Percentiles rank a stretch among this genome's conserved stretches.
These are phyloP conservation scores for Henckelia pumila DNA, from an alignment of 257 asterid genomes.

Conservation along the genomic window DNA sequence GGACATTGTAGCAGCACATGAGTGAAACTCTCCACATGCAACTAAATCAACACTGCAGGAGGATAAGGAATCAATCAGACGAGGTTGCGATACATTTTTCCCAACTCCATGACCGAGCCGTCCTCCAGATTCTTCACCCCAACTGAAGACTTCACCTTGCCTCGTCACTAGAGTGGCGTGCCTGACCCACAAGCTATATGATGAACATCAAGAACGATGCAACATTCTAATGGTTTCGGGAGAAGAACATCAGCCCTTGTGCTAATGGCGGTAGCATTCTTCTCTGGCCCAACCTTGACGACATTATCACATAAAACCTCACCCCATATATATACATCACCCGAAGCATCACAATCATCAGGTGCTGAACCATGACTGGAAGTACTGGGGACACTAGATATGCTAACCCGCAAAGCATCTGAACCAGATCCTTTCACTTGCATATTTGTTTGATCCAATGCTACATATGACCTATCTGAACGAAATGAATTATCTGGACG, in stretches of 20 bases:
- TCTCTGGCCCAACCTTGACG: constrained; percentile 77
- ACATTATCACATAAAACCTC: constrained; percentile 79
- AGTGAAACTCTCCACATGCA: constrained; percentile 33
- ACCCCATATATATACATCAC: constrained; percentile 95
- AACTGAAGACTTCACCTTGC: constrained; percentile 34
- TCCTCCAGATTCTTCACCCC: constrained; percentile 37
- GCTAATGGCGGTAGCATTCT: constrained; percentile 57
- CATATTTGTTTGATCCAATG: constrained; percentile 75
- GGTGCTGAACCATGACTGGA: constrained; percentile 96
- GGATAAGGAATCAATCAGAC: constrained; percentile 6
- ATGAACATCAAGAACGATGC: constrained; percentile 79
- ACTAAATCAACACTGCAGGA: constrained; percentile 10
- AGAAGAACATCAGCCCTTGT: constrained; percentile 72
- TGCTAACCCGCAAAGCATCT: constrained; percentile 88
- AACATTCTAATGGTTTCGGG: constrained; percentile 74
- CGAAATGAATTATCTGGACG: constrained; percentile 42
- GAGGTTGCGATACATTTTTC: constrained; percentile 25
- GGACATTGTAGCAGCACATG: constrained; percentile 31
- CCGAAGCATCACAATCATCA: constrained; percentile 88
- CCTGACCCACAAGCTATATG: constrained; percentile 85
- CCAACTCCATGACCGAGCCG: constrained; percentile 31
- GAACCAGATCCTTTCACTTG: constrained; percentile 80
- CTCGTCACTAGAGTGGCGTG: constrained; percentile 27
- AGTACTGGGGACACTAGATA: constrained; percentile 94
- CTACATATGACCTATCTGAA: constrained; percentile 71